Conservation (phyloP, 371 early-diverging fungal genomes). For the Lichtheimia ramosa region DNA sequence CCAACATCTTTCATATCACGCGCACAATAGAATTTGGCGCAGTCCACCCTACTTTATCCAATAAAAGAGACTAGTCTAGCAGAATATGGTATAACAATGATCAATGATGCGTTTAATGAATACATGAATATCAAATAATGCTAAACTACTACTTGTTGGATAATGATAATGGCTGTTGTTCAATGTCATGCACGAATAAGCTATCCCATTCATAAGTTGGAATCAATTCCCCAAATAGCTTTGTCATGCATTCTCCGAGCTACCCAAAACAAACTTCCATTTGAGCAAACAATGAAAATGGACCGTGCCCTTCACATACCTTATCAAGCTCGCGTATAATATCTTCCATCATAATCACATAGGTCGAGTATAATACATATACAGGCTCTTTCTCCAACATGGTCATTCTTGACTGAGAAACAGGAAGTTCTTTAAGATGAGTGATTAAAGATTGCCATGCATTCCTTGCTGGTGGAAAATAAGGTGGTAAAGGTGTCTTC, state of each 20-base stretch:
- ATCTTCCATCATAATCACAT: slow-evolving; percentile 78
- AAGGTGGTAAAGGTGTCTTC: slow-evolving; percentile 83
- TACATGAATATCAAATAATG: no score
- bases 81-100: no score
- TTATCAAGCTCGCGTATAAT: slow-evolving; percentile 78
- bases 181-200: slow-evolving; percentile 15
- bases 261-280: slow-evolving; percentile 4
- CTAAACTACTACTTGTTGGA: no score
- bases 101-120: no score
- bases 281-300: not conserved
- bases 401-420: slow-evolving; percentile 41
- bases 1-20: no score
- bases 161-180: no score
- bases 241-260: slow-evolving; percentile 45
- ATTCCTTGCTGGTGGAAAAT: slow-evolving; percentile 69
- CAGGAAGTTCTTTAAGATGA: slow-evolving; percentile 50
- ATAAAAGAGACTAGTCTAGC: no score
- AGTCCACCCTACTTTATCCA: no score
- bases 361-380: slow-evolving; percentile 80
- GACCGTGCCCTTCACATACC: slow-evolving; percentile 18
- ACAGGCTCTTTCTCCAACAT: slow-evolving; percentile 54
- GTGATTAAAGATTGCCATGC: slow-evolving; percentile 49
- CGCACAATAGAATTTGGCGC: no score
- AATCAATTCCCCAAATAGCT: slow-evolving; percentile 44
- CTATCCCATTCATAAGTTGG: slow-evolving; percentile 47